Evolutionary conservation across 1,284 basidiomycete species (phyloP), one percentile per base, ranked within the genome.

Genomic region (Fistulina hepatica): DNA sequence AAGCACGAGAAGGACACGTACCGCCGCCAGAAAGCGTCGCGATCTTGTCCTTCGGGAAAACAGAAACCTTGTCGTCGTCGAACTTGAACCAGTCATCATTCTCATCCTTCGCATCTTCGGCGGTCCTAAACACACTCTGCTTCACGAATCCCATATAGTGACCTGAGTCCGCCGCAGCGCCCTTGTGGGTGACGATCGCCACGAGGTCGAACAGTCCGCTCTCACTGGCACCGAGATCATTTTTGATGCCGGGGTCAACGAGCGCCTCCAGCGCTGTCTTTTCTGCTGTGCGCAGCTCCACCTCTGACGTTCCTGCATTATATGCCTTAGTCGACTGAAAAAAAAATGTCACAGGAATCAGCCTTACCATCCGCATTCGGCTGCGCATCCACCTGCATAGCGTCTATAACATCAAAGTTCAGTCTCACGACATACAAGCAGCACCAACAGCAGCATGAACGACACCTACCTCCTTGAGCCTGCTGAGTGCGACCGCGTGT

Each of bases 151-250:
- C 85, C 25, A 94, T 91, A 56, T 94, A 95, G 59, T 95, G 92
- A 2, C 91, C 93, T 0, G 86, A 79, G 54, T 97, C 92, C 0
- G 94, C 92, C 0, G 83, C 84, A 0, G 91, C 79, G 12, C 95
- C 95, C 57, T 98, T 98, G 71, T 97, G 94, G 19, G 92, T 95
- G 11, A 99, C 81, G 52, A 98, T 86, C 2, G 81, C 89, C 40
- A 86, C 77, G 24, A 93, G 72, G 41, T 93, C 89, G 56, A 92
- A 94, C 49, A 92, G 51, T 9, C 81, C 89, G 11, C 73, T 81
- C 20, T 69, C 58, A 54, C 81, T 89, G 44, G 72, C 67, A 0
- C 89, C 90, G 10, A 73, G 55, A 53, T 93, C 89, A 2, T 55
- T 61, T 51, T 69, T 76, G 40, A 90, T 45, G 34, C 73, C 73